Base-by-base conservation (phyloP, 1,284 basidiomycete species). In the Rhodotorula mucilaginosa region DNA sequence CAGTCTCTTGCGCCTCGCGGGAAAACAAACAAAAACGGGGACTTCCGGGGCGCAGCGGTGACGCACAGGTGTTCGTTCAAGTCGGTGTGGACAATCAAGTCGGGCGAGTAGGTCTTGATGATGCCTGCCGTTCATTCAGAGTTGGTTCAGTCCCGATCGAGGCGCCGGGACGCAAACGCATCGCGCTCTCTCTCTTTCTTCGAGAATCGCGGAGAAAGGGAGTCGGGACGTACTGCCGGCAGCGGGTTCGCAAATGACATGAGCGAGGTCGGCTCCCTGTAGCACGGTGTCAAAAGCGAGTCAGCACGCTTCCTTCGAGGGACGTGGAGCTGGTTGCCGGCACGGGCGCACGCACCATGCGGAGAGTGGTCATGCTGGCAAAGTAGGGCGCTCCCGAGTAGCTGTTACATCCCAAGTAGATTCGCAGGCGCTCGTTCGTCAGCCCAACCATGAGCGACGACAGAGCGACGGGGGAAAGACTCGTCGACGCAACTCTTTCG, bases 331-430 rank as follows among this genome's bases (percentile, higher is more conserved):
- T 10, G 8, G 13, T 23, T 8, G 52, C 2, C 52, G 16, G 54
- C 12, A 3, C 31, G 16, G 29, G 31, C 1, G 34, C 12, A 56
- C 77, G 64, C 79, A 91, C 91, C 79, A 94, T 86, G 74, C 92
- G 87, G 76, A 94, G 85, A 1, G 93, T 90, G 10, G 93, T 89
- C 78, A 96, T 92, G 39, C 91, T 88, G 5, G 92, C 89, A 80
- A 96, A 99, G 85, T 89, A 99, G 0, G 96, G 96, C 34, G 96
- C 96, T 23, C 96, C 97, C 0, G 94, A 93, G 81, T 98, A 99
- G 78, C 83, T 84, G 64, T 2, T 26, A 21, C 26, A 19, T 15
- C 5, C 0, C 8, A 39, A 7, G 23, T 29, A 18, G 7, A 34
- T 34, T 4, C 34, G 34, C 34, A 18, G 34, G 6, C 34, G 34